Percentiles rank a stretch among this genome's conserved stretches.
These are phyloP conservation scores for Aspergillus cristatus DNA, from an alignment of 495 filamentous ascomycete species.

Conservation along the genomic window DNA sequence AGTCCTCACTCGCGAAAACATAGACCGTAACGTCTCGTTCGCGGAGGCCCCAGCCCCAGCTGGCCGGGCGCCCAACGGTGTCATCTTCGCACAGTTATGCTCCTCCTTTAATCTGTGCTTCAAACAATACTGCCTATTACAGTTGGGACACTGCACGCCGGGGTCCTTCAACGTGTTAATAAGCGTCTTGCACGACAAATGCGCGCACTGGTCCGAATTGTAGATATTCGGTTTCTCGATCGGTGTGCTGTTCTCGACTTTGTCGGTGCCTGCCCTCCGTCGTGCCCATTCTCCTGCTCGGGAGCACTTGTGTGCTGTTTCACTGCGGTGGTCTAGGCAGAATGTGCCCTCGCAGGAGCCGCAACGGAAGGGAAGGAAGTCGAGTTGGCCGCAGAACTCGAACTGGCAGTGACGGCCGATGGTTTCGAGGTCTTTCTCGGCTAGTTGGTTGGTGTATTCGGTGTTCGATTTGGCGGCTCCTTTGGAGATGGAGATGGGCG, in stretches of 20 bases:
- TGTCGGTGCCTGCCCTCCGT: conserved; percentile 36
- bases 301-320: conserved; percentile 71
- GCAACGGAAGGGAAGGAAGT: conserved; percentile 94
- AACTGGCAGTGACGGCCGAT: conserved; percentile 90
- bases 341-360: conserved; percentile 78
- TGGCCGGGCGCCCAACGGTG: conserved; percentile 53
- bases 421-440: conserved; percentile 61
- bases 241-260: conserved; percentile 9
- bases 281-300: conserved; percentile 82
- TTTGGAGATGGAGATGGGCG: conserved; percentile 24
- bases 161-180: conserved; percentile 73
- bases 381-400: conserved; percentile 83
- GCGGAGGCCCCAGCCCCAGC: conserved; percentile 6
- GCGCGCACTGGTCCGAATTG: conserved; percentile 64
- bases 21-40: conserved; percentile 45
- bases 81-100: conserved; percentile 71
- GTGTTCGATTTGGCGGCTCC: conserved; percentile 5
- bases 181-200: conserved; percentile 68
- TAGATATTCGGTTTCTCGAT: conserved; percentile 44
- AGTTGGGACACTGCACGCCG: conserved; percentile 70
- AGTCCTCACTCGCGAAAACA: conserved; percentile 52
- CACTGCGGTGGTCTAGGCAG: conserved; percentile 91
- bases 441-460: conserved; percentile 40
- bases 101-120: conserved; percentile 81
- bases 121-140: conserved; percentile 82